These are phyloP conservation scores for Secale cereale DNA, from an alignment of 176 grass and related monocot genomes.

Conservation along the genomic window DNA sequence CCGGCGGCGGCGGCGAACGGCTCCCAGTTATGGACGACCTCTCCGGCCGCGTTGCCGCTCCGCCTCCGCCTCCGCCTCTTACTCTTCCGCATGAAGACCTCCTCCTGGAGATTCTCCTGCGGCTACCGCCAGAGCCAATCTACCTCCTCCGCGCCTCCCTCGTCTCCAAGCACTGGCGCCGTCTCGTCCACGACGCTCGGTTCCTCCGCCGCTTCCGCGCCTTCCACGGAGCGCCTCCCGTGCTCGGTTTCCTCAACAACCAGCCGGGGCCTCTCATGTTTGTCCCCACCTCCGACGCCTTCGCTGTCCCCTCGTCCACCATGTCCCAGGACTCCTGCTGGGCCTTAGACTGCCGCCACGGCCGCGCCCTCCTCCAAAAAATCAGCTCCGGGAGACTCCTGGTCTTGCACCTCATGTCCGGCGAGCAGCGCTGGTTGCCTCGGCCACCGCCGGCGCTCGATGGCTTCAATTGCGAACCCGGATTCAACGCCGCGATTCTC, in stretches of 20 bases:
- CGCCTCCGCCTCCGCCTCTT: neutral
- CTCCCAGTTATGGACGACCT: too few relatives aligned
- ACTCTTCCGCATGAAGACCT: neutral
- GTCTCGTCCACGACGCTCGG: neutral
- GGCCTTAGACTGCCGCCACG: neutral
- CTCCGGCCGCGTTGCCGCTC: too few relatives aligned
- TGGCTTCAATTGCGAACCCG: too few relatives aligned
- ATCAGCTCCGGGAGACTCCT: neutral
- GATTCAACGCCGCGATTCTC: too few relatives aligned
- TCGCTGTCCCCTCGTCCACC: neutral
- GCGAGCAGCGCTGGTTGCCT: neutral
- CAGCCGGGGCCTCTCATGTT: neutral
- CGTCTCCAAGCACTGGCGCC: neutral
- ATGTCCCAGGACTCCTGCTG: neutral
- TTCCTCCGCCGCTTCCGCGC: neutral
- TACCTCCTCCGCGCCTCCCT: neutral
- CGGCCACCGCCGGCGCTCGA: too few relatives aligned
- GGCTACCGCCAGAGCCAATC: too few relatives aligned
- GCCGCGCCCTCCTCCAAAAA: neutral
- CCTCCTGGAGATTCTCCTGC: neutral
- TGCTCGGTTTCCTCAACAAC: neutral
- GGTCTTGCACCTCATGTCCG: neutral
- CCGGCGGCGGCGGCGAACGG: too few relatives aligned
- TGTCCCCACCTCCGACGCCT: neutral
- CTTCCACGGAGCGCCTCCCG: neutral